Conservation (phyloP, 177 flowering plant species). For the Vitis hybrid region DNA sequence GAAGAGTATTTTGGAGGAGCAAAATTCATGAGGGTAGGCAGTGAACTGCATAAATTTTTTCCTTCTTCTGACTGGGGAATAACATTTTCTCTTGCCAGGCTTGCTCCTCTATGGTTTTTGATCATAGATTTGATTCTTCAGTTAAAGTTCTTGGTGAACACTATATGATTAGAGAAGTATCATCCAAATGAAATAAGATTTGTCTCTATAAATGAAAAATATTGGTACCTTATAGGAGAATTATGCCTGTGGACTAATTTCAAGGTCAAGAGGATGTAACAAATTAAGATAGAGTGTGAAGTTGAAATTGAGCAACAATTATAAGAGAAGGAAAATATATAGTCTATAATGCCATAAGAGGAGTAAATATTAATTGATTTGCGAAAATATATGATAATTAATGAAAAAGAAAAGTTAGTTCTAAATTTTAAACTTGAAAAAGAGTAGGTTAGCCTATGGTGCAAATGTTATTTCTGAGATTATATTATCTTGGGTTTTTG, state of each 20-base stretch:
- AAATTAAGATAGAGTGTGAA: background rate
- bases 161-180: no score
- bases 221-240: no score
- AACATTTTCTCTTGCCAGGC: background rate
- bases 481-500: background rate
- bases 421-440: no score
- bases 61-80: background rate
- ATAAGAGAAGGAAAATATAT: background rate
- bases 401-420: no score
- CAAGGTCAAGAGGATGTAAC: background rate
- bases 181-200: no score
- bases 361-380: no score
- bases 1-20: conserved; percentile 84
- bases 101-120: background rate
- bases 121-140: no score
- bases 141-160: no score
- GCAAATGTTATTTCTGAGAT: background rate
- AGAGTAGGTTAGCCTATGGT: background rate
- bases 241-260: background rate
- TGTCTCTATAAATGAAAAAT: no score
- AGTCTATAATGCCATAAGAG: background rate
- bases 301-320: background rate
- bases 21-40: conserved; percentile 84
- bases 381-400: no score
- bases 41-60: background rate